Conservation (phyloP, 306 rosid species). For the Cajanus cajan region DNA sequence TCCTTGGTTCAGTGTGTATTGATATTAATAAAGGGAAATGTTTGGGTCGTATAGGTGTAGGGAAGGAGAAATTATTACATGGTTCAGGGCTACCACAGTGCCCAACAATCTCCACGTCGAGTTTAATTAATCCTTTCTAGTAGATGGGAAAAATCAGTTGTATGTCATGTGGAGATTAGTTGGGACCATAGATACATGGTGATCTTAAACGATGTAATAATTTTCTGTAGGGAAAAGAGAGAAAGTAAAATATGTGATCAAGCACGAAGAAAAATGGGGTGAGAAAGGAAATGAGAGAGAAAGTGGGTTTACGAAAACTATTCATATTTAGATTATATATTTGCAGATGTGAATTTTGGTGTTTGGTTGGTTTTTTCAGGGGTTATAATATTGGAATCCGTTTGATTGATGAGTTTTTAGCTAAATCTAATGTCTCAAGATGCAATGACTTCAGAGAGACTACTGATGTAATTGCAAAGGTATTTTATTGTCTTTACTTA, state of each 20-base stretch:
- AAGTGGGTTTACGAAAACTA: neutral
- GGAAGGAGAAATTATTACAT: neutral
- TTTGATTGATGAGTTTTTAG: constrained; percentile 92
- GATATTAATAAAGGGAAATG: neutral
- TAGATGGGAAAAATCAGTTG: neutral
- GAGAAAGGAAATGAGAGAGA: neutral
- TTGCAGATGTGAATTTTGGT: neutral
- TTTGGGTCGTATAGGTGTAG: neutral
- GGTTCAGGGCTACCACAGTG: neutral
- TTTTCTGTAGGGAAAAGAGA: neutral
- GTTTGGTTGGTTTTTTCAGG: constrained; percentile 51
- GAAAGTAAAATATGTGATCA: neutral
- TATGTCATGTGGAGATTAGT: neutral
- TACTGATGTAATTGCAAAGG: constrained; percentile 98
- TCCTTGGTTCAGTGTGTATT: neutral
- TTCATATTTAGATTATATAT: neutral
- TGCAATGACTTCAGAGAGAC: constrained; percentile 96
- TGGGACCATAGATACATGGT: neutral
- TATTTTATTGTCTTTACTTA: constrained; percentile 22
- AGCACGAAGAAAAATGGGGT: no score
- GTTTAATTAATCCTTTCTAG: neutral
- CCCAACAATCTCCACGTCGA: neutral
- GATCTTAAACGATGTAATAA: neutral
- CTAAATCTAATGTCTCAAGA: constrained; percentile 92
- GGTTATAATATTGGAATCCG: constrained; percentile 96